Conservation (phyloP, 2,329 filamentous ascomycete genomes). For the Trichoderma breve region DNA sequence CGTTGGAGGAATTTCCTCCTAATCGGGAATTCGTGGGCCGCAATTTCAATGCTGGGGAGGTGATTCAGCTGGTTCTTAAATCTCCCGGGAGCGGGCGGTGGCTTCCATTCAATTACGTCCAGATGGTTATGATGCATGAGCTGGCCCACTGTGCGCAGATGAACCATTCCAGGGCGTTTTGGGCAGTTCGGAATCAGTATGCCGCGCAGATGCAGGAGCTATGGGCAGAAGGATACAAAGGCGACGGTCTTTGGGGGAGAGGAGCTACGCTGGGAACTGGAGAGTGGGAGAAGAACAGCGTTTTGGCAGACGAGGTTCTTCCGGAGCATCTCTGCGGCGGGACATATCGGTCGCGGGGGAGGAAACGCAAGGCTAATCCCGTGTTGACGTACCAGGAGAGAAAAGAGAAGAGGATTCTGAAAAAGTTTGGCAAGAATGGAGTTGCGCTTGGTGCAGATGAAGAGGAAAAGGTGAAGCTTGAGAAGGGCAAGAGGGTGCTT, state of each 20-base stretch:
- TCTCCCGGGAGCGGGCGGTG: constrained; percentile 63
- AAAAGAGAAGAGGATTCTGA: constrained; percentile 68
- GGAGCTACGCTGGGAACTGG: constrained; percentile 63
- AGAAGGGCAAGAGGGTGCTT: constrained; percentile 61
- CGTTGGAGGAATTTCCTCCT: constrained; percentile 76
- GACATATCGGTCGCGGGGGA: constrained; percentile 63
- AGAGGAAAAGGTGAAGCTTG: constrained; percentile 61
- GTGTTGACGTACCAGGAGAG: constrained; percentile 66
- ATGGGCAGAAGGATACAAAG: constrained; percentile 69
- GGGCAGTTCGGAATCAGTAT: constrained; percentile 73
- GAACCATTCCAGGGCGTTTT: constrained; percentile 82
- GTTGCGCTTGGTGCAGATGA: constrained; percentile 68
- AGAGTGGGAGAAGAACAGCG: constrained; percentile 53
- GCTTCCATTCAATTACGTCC: constrained; percentile 80
- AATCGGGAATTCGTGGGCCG: constrained; percentile 83
- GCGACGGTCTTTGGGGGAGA: constrained; percentile 80
- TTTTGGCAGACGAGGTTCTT: constrained; percentile 54
- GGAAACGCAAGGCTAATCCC: constrained; percentile 54
- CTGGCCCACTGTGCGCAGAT: constrained; percentile 86
- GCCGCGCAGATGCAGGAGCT: constrained; percentile 67
- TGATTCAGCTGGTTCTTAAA: constrained; percentile 79
- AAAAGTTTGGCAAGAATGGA: constrained; percentile 74
- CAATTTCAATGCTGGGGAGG: constrained; percentile 87
- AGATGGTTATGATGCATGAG: constrained; percentile 96
- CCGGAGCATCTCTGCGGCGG: constrained; percentile 78